Base-by-base conservation (phyloP, 225 moss, liverwort and hornwort genomes). In the Pseudoscleropodium purum region DNA sequence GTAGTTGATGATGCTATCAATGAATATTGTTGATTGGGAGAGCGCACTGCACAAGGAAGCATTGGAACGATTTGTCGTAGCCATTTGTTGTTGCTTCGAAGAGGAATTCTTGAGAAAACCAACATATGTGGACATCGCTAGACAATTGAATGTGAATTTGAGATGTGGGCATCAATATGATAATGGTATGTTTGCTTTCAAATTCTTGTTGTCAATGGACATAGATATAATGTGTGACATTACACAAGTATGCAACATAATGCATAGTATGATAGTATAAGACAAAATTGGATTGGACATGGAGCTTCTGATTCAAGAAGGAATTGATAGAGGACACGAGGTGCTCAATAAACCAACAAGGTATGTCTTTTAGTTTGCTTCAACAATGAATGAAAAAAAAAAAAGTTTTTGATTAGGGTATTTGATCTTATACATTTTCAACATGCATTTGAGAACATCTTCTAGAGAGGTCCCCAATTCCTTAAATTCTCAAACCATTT, bases 401-500 rank as follows among this genome's bases (percentile, higher is more conserved):
- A 0, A 0, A 1, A 56, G 47, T 76, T 76, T 33, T 0, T 76
- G 0, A 49, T 13, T 51, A 21, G 2, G 13, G 0, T 34, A 8
- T 51, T 76, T 33, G 76, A 51, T 13, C 11, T 76, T 51, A 3
- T 51, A 76, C 4, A 34, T 21, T 76, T 12, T 49, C 1, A 76
- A 0, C 0, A 0, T 21, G 3, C 34, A 13, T 51, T 76, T 34
- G 20, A 21, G 1, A 76, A 21, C 2, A 2, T 51, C 51, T 2
- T 33, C 21, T 4, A 51, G 0, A 34, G 11, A 34, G 7, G 21
- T 51, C 8, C 2, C 1, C 0, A 12, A 51, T 13, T 34, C 8
- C 8, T 33, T 34, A 7, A 33, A 21, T 2, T 2, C 5, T 13
- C 20, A 36, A 52, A 36, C 0, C 1, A 0, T 9, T 23, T 52